Percentiles rank a stretch among this genome's conserved stretches.
phyloP scores from a whole-genome alignment of 2,329 filamentous ascomycete genomes.

The Fusarium dlaminii region DNA sequence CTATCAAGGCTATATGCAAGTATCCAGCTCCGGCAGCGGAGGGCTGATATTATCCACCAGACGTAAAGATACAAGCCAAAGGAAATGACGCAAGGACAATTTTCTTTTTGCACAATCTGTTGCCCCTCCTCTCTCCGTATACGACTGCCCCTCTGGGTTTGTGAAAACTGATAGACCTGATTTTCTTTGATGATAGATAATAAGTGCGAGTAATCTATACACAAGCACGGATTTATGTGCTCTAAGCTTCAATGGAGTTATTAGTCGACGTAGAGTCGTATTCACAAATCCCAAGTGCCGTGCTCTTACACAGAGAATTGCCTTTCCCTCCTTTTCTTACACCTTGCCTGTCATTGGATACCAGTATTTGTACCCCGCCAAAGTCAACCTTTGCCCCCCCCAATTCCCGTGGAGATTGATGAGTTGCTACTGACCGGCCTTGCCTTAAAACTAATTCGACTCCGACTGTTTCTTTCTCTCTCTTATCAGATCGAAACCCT shows the following conservation, averaged over 20 bases:
- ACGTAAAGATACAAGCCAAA: slow-evolving; percentile 5
- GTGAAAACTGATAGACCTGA: neutral
- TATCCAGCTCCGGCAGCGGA: slow-evolving; percentile 25
- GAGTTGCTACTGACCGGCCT: slow-evolving; percentile 15
- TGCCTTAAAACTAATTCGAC: slow-evolving; percentile 10
- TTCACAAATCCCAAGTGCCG: neutral
- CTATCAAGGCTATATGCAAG: slow-evolving; percentile 2
- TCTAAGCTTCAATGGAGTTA: neutral
- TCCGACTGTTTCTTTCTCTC: slow-evolving; percentile 5
- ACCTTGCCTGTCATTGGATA: neutral
- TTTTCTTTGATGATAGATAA: neutral
- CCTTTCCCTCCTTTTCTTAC: neutral
- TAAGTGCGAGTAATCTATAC: neutral
- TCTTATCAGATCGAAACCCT: slow-evolving; percentile 35
- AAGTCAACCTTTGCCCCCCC: slow-evolving; percentile 32
- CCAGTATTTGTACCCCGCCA: slow-evolving; percentile 38
- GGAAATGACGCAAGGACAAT: slow-evolving; percentile 43
- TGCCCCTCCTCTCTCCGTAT: slow-evolving; percentile 31
- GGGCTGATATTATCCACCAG: neutral
- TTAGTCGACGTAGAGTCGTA: neutral
- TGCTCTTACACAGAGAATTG: neutral
- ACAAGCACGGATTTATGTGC: neutral
- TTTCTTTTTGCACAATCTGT: slow-evolving; percentile 9
- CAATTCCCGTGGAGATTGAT: slow-evolving; percentile 6
- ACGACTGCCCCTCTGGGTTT: neutral